Conservation (phyloP, 192 early-diverging fungal species). For the Coemansia sp. region DNA sequence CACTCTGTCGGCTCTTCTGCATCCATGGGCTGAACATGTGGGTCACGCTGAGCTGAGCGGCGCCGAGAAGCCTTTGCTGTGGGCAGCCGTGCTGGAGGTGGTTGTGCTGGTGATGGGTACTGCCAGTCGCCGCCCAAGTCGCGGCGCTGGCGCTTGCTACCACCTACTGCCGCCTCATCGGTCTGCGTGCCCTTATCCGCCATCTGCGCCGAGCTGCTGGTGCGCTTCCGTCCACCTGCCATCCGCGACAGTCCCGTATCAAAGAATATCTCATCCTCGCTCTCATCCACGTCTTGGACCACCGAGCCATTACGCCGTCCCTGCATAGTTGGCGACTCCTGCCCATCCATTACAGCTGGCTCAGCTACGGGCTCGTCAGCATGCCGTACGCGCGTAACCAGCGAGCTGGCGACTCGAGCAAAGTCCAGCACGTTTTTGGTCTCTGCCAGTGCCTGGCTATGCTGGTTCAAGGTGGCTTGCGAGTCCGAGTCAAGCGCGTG, state of each 20-base stretch:
- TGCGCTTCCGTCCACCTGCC: slow-evolving; percentile 11
- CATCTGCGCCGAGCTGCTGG: slow-evolving; percentile 1
- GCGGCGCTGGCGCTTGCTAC: slow-evolving; percentile 34
- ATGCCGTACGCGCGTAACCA: slow-evolving; percentile 52
- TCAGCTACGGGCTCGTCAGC: neutral
- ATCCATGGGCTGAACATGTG: too few species aligned
- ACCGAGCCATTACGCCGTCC: slow-evolving; percentile 1
- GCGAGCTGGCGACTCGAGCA: slow-evolving; percentile 57
- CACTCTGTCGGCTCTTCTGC: neutral
- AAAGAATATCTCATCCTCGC: slow-evolving; percentile 43
- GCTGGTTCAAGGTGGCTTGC: neutral
- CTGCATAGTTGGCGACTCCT: slow-evolving; percentile 1
- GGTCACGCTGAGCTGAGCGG: too few species aligned
- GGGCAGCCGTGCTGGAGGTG: neutral
- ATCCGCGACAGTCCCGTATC: slow-evolving; percentile 13
- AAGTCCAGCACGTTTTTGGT: slow-evolving; percentile 61
- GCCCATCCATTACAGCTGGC: neutral
- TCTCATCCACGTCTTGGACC: slow-evolving; percentile 14
- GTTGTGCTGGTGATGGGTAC: slow-evolving; percentile 6
- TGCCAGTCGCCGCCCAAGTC: slow-evolving; percentile 37
- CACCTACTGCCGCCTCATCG: neutral
- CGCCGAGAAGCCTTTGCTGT: too few species aligned
- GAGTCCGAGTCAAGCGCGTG: slow-evolving; percentile 32
- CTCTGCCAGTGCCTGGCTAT: slow-evolving; percentile 25
- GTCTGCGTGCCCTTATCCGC: slow-evolving; percentile 16